phyloP scores from a whole-genome alignment of 768 basidiomycete species.

The Boletus tylopilopsis region DNA sequence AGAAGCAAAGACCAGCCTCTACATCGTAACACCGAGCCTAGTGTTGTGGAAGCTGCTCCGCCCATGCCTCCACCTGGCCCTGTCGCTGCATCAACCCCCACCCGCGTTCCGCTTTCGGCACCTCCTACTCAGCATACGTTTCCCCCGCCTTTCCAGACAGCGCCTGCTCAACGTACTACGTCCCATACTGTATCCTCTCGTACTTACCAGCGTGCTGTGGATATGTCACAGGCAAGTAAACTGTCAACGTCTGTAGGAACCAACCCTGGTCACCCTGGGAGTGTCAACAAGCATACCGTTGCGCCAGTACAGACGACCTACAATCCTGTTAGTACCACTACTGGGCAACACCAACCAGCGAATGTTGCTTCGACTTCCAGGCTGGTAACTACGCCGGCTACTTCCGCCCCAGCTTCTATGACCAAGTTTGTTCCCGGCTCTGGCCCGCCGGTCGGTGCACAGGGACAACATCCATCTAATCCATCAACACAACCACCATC shows the following conservation, averaged over 20 bases:
- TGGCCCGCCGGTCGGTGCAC: conserved; percentile 2
- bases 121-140: conserved; percentile 21
- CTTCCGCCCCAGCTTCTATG: conserved; percentile 1
- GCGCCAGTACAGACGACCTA: conserved; percentile 4
- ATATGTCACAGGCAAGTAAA: conserved; percentile 21
- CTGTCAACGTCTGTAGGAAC: conserved; percentile 4
- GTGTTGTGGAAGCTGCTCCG: conserved; percentile 1
- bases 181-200: conserved; percentile 21
- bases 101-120: conserved; percentile 20
- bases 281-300: conserved; percentile 7
- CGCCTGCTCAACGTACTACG: conserved; percentile 17
- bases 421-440: conserved; percentile 8
- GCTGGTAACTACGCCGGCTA: conserved; percentile 3
- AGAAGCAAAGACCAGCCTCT: conserved; percentile 16
- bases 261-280: background rate
- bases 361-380: conserved; percentile 10
- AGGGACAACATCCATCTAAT: conserved; percentile 6
- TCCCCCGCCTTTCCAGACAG: conserved; percentile 2
- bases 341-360: conserved; percentile 10
- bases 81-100: background rate
- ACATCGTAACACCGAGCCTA: conserved; percentile 12
- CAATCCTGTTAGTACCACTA: background rate
- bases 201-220: conserved; percentile 21
- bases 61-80: conserved; percentile 23
- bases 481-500: conserved; percentile 1